Evolutionary conservation across 768 basidiomycete genomes (phyloP).

Genomic region (Neoboletus magnificus): DNA sequence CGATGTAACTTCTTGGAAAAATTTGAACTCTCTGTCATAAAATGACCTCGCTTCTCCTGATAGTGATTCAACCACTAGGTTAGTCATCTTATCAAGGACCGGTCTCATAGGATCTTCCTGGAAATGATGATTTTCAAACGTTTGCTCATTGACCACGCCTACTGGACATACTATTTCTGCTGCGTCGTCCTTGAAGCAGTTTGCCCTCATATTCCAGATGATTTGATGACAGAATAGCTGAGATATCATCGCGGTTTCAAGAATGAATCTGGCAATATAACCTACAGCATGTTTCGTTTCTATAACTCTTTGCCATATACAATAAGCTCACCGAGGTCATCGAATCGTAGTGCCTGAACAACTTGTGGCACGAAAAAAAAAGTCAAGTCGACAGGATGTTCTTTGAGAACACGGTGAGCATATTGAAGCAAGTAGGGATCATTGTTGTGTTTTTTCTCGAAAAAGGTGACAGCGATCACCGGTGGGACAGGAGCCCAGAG

Average conservation of each 20-base stretch:
- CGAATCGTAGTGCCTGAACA: slow-evolving; percentile 91
- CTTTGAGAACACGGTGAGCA: slow-evolving; percentile 90
- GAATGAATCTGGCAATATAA: slow-evolving; percentile 92
- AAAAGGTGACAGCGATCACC: slow-evolving; percentile 75
- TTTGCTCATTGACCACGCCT: neutral
- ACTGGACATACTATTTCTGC: slow-evolving; percentile 66
- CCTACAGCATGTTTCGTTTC: slow-evolving; percentile 42
- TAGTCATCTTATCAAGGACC: slow-evolving; percentile 82
- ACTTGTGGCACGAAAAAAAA: slow-evolving; percentile 99
- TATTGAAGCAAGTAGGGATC: slow-evolving; percentile 91
- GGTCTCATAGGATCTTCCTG: slow-evolving; percentile 97
- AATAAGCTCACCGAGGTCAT: slow-evolving; percentile 66
- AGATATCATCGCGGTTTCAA: slow-evolving; percentile 95
- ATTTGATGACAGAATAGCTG: slow-evolving; percentile 99
- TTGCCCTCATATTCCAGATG: slow-evolving; percentile 99
- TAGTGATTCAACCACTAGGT: slow-evolving; percentile 74
- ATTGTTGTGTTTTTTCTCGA: slow-evolving; percentile 79
- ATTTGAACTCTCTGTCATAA: slow-evolving; percentile 92
- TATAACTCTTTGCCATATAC: neutral
- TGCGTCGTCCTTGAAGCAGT: slow-evolving; percentile 88
- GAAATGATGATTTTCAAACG: slow-evolving; percentile 2
- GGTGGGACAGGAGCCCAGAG: slow-evolving; percentile 90
- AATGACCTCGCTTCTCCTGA: slow-evolving; percentile 87
- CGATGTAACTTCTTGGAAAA: slow-evolving; percentile 95
- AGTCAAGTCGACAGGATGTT: slow-evolving; percentile 90